Evolutionary conservation across 2,329 filamentous ascomycete species (phyloP), one percentile per base, ranked within the genome.

Genomic region (Colletotrichum euphorbiae): DNA sequence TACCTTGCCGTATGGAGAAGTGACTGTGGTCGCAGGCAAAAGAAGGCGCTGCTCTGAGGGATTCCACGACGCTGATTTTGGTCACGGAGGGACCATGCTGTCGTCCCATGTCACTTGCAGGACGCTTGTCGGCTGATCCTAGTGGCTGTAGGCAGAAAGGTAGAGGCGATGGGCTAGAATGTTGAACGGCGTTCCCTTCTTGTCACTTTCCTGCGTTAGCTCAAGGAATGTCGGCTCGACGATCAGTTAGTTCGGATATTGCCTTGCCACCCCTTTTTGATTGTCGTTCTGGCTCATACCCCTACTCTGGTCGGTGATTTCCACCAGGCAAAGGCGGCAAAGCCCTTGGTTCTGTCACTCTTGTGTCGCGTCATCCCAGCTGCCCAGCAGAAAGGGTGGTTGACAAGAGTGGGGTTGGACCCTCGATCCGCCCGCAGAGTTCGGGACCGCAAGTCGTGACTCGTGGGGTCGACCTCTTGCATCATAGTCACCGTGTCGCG

Each of bases 41-140:
- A 52, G 52, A 52, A 38, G n/a, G 46, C 45, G 13, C 33, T 57
- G 11, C 31, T 48, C 28, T 57, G 38, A 31, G 43, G 24, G 48
- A 5, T 36, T 36, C 50, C 51, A 38, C 38, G 19, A 17, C 36
- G 52, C 52, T 31, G 52, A 40, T 31, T 52, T 24, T 52, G 33
- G 46, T 24, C 48, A 38, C 50, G 21, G 38, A 62, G 50, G 45
- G 45, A 15, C 56, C 56, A 64, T 45, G 60, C 60, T 65, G 65
- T 65, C 65, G 55, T 69, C 66, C 61, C 66, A 69, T 69, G 66
- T 69, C 66, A 50, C 40, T 66, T 60, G 48, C 66, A 66, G 62
- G 48, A 66, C 65, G 66, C 61, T 54, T 54, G 66, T 48, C 51
- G 46, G 65, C 61, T 48, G 65, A 68, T 55, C 52, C 65, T 21